Evolutionary conservation across 2,329 filamentous ascomycete genomes (phyloP).

Genomic region (Karstenula rhodostoma): DNA sequence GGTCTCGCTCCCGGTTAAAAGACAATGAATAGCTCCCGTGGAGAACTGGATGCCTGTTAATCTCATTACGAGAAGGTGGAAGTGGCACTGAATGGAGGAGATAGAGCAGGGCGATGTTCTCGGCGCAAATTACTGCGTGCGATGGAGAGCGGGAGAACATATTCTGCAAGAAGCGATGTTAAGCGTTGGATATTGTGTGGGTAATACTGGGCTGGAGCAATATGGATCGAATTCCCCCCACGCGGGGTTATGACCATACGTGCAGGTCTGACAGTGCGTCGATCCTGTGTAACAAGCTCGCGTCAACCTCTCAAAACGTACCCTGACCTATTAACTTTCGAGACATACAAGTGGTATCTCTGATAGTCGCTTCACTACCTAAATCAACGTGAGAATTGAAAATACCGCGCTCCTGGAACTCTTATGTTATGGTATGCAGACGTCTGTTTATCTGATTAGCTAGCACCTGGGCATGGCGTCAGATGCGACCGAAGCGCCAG

Average conservation of each 20-base stretch:
- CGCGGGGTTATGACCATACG: neutral
- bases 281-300: neutral
- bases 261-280: neutral
- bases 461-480: too few relatives aligned
- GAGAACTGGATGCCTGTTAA: constrained; percentile 1
- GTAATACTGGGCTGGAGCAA: neutral
- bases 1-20: constrained; percentile 4
- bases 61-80: constrained; percentile 9
- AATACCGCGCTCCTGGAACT: too few relatives aligned
- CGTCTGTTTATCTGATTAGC: too few relatives aligned
- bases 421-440: too few relatives aligned
- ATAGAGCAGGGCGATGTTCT: constrained; percentile 15
- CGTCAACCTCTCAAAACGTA: neutral
- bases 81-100: constrained; percentile 13
- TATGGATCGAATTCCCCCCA: neutral
- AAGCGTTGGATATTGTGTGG: neutral
- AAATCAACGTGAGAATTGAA: too few relatives aligned
- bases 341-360: neutral
- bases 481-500: too few relatives aligned
- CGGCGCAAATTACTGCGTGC: constrained; percentile 11
- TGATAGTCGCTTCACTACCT: too few relatives aligned
- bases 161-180: neutral
- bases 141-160: neutral
- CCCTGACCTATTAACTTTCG: neutral
- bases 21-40: constrained; percentile 11